Conservation (phyloP, 2,329 filamentous ascomycete species). For the Microcyclospora pomicola region DNA sequence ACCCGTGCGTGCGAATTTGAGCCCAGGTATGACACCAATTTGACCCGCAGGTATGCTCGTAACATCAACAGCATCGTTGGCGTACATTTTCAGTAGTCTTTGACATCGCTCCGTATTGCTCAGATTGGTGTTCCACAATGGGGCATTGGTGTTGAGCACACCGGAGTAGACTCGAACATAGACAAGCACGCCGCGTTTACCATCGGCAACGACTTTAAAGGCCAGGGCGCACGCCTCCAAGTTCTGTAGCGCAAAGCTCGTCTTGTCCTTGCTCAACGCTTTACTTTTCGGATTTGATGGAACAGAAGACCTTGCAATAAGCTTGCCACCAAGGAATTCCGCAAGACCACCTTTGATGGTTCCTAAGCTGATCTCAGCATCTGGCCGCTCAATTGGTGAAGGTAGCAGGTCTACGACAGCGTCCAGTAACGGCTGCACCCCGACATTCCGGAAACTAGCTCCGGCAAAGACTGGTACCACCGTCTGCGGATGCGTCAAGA, state of each 20-base stretch:
- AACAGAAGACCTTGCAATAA: conserved; percentile 8
- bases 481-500: conserved; percentile 53
- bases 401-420: conserved; percentile 79
- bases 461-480: conserved; percentile 81
- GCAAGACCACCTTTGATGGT: conserved; percentile 38
- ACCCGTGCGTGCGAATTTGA: conserved; percentile 84
- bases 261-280: conserved; percentile 27
- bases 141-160: conserved; percentile 55
- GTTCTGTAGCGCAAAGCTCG: conserved; percentile 36
- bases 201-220: conserved; percentile 90
- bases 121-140: conserved; percentile 79
- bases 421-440: conserved; percentile 82
- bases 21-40: conserved; percentile 82
- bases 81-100: conserved; percentile 78
- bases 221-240: conserved; percentile 56
- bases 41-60: conserved; percentile 69
- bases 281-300: conserved; percentile 25
- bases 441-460: conserved; percentile 85
- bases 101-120: conserved; percentile 66
- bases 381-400: conserved; percentile 64
- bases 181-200: conserved; percentile 72
- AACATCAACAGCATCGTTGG: conserved; percentile 73
- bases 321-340: conserved; percentile 27
- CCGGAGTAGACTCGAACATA: conserved; percentile 90
- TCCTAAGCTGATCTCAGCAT: conserved; percentile 61